Evolutionary conservation across 805 yeast species (phyloP), one percentile per base, ranked within the genome.

Genomic region (Lachancea quebecensis): DNA sequence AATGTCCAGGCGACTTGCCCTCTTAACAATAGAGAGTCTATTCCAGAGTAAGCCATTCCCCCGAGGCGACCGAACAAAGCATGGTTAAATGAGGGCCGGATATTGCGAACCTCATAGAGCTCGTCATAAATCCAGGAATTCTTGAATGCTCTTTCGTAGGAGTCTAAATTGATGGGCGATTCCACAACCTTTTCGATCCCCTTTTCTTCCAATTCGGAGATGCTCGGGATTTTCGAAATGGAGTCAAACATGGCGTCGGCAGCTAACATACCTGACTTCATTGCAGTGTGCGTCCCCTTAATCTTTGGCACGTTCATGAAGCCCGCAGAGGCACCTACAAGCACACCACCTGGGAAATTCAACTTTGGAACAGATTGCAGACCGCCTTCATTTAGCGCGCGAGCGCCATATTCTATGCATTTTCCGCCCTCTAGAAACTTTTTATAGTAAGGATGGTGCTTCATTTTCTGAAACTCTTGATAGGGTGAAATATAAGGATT

Each of bases 341-440:
- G 68, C 8, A 89, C 82, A 43, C 99, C 99, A 41, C 99, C 99
- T 2, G 98, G 98, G 76, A 93, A 93, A 53, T 82, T 71, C 45
- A 93, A 72, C 60, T 82, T 78, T 18, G 99, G 99, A 42, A 93
- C 85, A 33, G 95, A 82, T 70, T 93, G 99, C 54, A 73, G 75
- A 0, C 99, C 99, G 50, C 99, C 99, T 69, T 93, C 99, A 65
- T 91, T 93, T 55, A 93, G 75, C 0, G 98, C 96, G 56, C 99
- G 77, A 3, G 99, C 99, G 14, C 87, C 99, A 58, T 93, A 93
- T 2, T 95, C 81, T 15, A 93, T 75, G 66, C 98, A 93, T 59
- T 82, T 87, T 16, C 99, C 99, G 35, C 95, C 95, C 56, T 79
- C 77, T 44, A 93, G 71, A 1, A 83, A 82, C 16, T 77, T 68